phyloP scores from a whole-genome alignment of 345 rosid species.

The Combretum micranthum region DNA sequence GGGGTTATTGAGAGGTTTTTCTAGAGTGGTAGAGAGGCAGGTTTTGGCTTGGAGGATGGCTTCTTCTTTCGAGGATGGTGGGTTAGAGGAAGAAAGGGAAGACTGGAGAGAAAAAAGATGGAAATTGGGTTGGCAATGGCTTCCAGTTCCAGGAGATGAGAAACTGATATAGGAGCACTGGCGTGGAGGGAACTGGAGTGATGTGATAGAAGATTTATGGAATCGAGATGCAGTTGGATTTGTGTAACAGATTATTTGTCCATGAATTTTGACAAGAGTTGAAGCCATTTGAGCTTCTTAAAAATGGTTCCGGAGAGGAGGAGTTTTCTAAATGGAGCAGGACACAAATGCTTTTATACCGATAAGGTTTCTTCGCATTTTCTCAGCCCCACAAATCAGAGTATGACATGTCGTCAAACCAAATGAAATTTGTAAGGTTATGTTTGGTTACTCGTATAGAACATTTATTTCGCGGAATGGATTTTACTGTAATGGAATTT shows the following conservation, averaged over 20 bases:
- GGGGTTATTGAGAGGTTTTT: constrained; percentile 74
- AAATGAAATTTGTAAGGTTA: no score
- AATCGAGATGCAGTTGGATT: constrained; percentile 9
- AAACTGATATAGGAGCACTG: constrained; percentile 5
- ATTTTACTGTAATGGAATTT: no score
- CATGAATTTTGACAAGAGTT: constrained; percentile 22
- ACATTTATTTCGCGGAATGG: no score
- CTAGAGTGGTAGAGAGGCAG: constrained; percentile 57
- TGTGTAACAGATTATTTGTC: constrained; percentile 14
- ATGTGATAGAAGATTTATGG: constrained; percentile 4
- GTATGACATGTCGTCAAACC: no score
- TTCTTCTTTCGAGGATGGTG: constrained; percentile 70
- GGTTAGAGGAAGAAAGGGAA: constrained; percentile 38
- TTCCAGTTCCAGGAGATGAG: constrained; percentile 11
- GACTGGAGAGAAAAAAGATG: constrained; percentile 23
- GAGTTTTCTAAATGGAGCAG: not conserved
- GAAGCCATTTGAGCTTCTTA: constrained; percentile 27
- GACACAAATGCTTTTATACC: not conserved
- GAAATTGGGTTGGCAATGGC: constrained; percentile 15
- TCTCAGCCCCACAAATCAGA: no score
- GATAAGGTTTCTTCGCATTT: constrained; percentile 8
- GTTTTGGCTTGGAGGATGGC: constrained; percentile 76
- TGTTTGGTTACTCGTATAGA: no score
- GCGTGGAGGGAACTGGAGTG: not conserved
- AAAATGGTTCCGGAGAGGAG: not conserved